Evolutionary conservation across 176 grass and related monocot species (phyloP), one percentile per base, ranked within the genome.

Genomic region (Rhynchospora pubera): DNA sequence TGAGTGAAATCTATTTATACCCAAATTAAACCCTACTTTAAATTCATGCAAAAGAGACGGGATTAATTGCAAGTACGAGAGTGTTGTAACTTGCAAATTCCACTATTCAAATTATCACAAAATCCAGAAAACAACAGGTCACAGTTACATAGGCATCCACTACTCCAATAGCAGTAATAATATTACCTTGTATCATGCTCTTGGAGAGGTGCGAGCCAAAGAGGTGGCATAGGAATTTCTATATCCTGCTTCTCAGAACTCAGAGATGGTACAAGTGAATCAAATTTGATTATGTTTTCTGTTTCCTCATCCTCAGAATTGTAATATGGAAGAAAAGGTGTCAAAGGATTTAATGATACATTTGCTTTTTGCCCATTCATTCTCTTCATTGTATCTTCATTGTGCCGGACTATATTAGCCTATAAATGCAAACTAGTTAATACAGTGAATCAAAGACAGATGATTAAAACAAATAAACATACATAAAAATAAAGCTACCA

Each of bases 191-290:
- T 85, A 83, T 80, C 52, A 59, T 86, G 52, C 19, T 86, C 84
- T 85, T 87, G 86, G 51, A 87, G 87, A 82, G 93, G 90, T 16
- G 61, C 79, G 4, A 94, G 84, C 87, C 76, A 94, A 83, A 90
- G 85, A 86, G 93, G 93, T 64, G 93, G 90, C 87, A 94, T 94
- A 11, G 93, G 84, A 79, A 92, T 91, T 68, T 80, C 86, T 58
- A 71, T 86, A 71, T 94, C 92, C 10, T 86, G 79, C 26, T 82
- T 86, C 69, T 85, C 84, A 70, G 81, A 87, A 39, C 48, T 75
- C 67, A 79, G 83, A 42, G 81, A 30, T 26, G 55, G 60, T 16
- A 84, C 9, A 15, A 77, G 23, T 64, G 59, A 84, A 87, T 91
- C 85, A 47, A 79, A 69, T 76, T 53, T 76, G 22, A 76, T 76